Conservation (phyloP, 2,329 filamentous ascomycete genomes). For the Chalaropsis ovoidea region DNA sequence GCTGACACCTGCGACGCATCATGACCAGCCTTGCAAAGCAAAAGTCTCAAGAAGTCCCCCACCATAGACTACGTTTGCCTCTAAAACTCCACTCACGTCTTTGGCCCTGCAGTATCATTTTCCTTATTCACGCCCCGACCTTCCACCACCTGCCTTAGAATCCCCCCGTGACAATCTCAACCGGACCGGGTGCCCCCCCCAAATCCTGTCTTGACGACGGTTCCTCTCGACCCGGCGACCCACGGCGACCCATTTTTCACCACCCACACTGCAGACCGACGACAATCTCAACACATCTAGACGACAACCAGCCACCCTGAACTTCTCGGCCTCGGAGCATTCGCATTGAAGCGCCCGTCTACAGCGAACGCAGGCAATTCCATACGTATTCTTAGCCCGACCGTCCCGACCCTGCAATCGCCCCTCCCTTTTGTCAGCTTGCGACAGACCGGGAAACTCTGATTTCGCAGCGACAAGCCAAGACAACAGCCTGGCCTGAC, state of each 20-base stretch:
- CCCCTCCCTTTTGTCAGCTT: not conserved
- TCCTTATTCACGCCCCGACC: not conserved
- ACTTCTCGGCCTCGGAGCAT: not conserved
- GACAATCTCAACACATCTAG: not conserved
- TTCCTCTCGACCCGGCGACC: not conserved
- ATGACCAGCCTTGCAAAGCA: slow-evolving; percentile 5
- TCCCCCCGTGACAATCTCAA: not conserved
- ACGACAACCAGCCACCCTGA: not conserved
- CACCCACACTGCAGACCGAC: slow-evolving; percentile 10
- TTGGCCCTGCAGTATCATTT: slow-evolving; percentile 7
- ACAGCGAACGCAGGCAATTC: not conserved
- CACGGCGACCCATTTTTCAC: slow-evolving; percentile 10
- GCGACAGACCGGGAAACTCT: not conserved
- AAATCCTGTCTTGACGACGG: not conserved
- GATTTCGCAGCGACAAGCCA: not conserved
- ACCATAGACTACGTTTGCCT: not conserved
- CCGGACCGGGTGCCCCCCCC: not conserved
- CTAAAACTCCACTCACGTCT: not conserved
- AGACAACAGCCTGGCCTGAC: not conserved
- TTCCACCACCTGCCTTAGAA: not conserved
- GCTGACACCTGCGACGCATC: not conserved
- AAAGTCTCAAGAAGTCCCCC: slow-evolving; percentile 14
- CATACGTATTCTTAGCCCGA: not conserved
- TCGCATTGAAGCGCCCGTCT: not conserved
- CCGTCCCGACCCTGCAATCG: not conserved